phyloP scores from a whole-genome alignment of 148 eudicot species.

The Chenopodium quinoa region DNA sequence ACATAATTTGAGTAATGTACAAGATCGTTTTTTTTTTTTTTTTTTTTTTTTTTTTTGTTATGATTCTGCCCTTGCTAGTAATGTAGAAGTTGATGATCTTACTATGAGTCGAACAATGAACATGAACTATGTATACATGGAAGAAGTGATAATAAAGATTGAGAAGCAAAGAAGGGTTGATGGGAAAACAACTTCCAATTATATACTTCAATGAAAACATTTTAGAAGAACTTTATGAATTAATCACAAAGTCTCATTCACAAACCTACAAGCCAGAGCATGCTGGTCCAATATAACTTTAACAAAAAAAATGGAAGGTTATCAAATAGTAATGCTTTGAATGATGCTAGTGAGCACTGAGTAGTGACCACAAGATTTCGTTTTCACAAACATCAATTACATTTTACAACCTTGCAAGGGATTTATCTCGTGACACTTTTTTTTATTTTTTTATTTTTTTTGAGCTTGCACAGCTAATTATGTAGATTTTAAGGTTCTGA shows the following conservation, averaged over 20 bases:
- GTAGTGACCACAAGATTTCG: background rate
- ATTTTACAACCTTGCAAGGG: too few species aligned
- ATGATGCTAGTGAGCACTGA: background rate
- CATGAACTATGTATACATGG: background rate
- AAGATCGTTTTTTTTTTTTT: too few species aligned
- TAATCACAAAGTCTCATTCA: too few species aligned
- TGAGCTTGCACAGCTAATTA: too few species aligned
- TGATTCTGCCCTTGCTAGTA: too few species aligned
- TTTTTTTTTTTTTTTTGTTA: too few species aligned
- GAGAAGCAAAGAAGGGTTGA: background rate
- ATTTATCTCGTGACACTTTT: too few species aligned
- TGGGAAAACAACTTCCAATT: background rate
- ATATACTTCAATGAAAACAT: background rate
- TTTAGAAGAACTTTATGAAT: background rate
- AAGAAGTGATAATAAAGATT: background rate
- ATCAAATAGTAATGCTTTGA: background rate
- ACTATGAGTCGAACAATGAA: background rate
- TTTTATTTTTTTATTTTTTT: too few species aligned
- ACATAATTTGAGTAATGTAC: too few species aligned
- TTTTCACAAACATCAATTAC: background rate
- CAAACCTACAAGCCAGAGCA: background rate
- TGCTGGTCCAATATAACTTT: slow-evolving; percentile 7
- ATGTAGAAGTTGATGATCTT: background rate
- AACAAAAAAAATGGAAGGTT: background rate
- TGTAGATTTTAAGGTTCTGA: background rate